phyloP scores from a whole-genome alignment of 306 rosid species.

The Bauhinia variegata region DNA sequence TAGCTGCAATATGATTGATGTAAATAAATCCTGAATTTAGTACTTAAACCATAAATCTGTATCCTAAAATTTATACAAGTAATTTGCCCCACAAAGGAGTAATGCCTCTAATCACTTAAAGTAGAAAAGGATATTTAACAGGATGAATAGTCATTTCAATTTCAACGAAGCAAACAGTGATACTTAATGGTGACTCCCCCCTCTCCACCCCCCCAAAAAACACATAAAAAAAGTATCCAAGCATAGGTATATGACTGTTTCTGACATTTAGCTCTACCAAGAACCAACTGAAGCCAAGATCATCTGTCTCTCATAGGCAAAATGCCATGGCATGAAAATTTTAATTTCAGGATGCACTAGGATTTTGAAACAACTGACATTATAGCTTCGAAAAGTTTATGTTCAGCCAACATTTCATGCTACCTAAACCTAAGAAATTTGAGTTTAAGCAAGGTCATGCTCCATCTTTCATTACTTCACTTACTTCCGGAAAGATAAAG shows the following conservation, averaged over 20 bases:
- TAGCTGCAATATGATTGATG: constrained; percentile 56
- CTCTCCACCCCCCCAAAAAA: no score
- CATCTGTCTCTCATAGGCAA: constrained; percentile 4
- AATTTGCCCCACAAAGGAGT: constrained; percentile 6
- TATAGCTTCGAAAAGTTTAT: constrained; percentile 14
- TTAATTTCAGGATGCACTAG: neutral
- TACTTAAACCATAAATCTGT: neutral
- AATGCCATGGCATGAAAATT: neutral
- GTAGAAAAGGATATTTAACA: constrained; percentile 5
- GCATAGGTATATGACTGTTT: neutral
- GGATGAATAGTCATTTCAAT: constrained; percentile 14
- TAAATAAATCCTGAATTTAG: constrained; percentile 34
- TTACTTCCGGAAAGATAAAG: constrained; percentile 24
- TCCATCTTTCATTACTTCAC: constrained; percentile 31
- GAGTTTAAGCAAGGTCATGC: constrained; percentile 30
- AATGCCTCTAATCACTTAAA: neutral
- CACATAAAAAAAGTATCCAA: no score
- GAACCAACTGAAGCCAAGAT: neutral
- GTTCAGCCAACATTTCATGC: constrained; percentile 17
- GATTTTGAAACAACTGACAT: constrained; percentile 1
- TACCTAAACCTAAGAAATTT: constrained; percentile 5
- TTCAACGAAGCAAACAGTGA: no score
- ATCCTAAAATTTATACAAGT: constrained; percentile 13
- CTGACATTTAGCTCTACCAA: neutral
- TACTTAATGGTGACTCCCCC: no score